Evolutionary conservation across 106 monocot genomes (phyloP).

Genomic region (Allium sativum): DNA sequence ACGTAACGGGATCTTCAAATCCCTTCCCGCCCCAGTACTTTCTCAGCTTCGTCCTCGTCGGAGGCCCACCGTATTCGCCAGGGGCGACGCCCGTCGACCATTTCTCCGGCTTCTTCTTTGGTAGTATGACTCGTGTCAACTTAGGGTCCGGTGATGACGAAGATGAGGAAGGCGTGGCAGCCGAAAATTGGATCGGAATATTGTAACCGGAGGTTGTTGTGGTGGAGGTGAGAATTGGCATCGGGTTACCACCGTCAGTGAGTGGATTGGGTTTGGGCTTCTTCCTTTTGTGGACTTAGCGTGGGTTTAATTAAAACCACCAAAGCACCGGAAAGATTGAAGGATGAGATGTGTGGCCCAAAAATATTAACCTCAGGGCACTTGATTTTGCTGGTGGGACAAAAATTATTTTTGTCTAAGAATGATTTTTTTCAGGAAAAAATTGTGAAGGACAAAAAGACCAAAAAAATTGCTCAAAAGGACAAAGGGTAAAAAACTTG

Average conservation of each 20-base stretch:
- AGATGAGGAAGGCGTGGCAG: constrained; percentile 6
- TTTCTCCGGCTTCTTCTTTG: constrained; percentile 67
- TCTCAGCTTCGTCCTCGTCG: constrained; percentile 75
- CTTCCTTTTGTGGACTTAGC: no score
- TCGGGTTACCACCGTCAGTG: neutral
- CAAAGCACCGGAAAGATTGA: no score
- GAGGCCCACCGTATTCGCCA: constrained; percentile 88
- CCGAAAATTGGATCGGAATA: constrained; percentile 8
- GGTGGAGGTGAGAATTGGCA: constrained; percentile 14
- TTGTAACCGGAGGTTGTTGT: neutral
- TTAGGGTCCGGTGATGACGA: constrained; percentile 11
- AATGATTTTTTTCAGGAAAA: no score
- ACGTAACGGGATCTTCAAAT: constrained; percentile 61
- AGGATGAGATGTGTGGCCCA: no score
- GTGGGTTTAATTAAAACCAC: no score
- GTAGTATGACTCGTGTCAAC: constrained; percentile 62
- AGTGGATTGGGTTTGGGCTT: no score
- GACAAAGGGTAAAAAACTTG: no score
- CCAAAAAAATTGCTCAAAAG: no score
- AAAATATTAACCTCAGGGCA: no score
- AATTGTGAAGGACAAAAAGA: no score
- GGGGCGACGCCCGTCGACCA: constrained; percentile 95
- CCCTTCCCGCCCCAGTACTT: constrained; percentile 85
- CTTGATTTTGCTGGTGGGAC: no score
- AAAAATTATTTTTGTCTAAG: no score